Percentiles rank a stretch among this genome's conserved stretches.
phyloP scores from a whole-genome alignment of 768 basidiomycete species.

The Rhodotorula paludigena region DNA sequence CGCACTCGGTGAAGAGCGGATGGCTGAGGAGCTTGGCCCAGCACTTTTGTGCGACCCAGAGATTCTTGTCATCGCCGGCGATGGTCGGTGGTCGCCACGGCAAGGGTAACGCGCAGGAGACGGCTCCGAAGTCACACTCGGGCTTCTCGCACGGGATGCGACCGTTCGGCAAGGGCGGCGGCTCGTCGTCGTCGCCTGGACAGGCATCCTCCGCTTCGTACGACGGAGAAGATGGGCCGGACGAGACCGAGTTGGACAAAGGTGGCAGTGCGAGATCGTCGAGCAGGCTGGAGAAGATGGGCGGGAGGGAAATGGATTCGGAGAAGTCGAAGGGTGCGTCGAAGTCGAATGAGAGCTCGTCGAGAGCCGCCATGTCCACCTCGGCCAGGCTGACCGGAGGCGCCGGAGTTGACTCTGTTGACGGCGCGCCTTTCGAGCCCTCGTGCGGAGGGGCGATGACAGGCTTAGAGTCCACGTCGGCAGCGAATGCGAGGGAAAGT shows the following conservation, averaged over 20 bases:
- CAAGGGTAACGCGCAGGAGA: constrained; percentile 25
- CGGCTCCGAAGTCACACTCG: constrained; percentile 33
- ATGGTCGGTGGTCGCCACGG: constrained; percentile 36
- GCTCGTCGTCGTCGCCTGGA: constrained; percentile 24
- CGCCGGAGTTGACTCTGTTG: not conserved
- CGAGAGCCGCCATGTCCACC: not conserved
- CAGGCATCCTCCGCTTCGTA: not conserved
- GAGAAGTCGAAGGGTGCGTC: constrained; percentile 37
- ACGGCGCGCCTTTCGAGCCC: no score
- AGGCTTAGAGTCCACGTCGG: no score
- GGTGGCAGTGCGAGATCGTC: not conserved
- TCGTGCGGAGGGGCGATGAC: no score
- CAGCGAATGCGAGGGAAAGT: no score
- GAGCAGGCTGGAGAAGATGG: constrained; percentile 20
- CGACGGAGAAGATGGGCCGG: no score
- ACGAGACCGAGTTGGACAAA: no score
- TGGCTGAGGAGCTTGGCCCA: constrained; percentile 38
- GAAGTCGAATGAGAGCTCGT: constrained; percentile 23
- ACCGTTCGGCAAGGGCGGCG: not conserved
- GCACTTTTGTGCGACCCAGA: constrained; percentile 31
- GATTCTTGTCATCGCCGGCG: constrained; percentile 21
- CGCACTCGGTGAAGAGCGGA: constrained; percentile 30
- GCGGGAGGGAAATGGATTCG: constrained; percentile 18
- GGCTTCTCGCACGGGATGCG: constrained; percentile 38
- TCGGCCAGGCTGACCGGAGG: not conserved